These are phyloP conservation scores for Pyrenophora graminea DNA, from an alignment of 2,329 filamentous ascomycete genomes.

Conservation along the genomic window DNA sequence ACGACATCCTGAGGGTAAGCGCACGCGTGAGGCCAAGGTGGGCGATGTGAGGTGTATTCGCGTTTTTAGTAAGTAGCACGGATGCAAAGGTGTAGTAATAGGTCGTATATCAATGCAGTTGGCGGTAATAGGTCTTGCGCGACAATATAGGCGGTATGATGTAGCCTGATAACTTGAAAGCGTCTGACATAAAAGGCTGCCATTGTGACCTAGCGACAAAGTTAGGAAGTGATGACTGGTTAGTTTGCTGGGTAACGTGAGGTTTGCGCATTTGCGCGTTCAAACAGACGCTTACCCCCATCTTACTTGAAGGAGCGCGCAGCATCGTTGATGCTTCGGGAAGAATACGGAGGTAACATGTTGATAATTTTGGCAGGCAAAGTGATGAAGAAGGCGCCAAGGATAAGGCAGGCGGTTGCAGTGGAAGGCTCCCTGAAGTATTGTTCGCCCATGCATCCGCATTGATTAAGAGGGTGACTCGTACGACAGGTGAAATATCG, in stretches of 20 bases:
- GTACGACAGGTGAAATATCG: no score
- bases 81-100: background rate
- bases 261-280: constrained; percentile 25
- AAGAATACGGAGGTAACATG: no score
- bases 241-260: constrained; percentile 2
- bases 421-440: no score
- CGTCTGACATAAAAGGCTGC: background rate
- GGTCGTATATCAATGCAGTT: background rate
- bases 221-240: constrained; percentile 7
- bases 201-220: background rate
- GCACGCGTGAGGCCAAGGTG: background rate
- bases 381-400: no score
- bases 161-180: background rate
- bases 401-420: no score
- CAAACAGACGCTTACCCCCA: background rate
- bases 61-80: background rate
- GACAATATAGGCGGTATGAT: background rate
- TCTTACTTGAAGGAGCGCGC: no score
- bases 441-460: no score
- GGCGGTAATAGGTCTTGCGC: background rate
- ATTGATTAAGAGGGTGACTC: no score
- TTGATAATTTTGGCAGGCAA: no score
- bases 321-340: no score
- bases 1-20: background rate
- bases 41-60: background rate